Percentiles rank a stretch among this genome's conserved stretches.
Evolutionary conservation across 2,329 filamentous ascomycete species (phyloP).

Genomic region (Biscogniauxia marginata): DNA sequence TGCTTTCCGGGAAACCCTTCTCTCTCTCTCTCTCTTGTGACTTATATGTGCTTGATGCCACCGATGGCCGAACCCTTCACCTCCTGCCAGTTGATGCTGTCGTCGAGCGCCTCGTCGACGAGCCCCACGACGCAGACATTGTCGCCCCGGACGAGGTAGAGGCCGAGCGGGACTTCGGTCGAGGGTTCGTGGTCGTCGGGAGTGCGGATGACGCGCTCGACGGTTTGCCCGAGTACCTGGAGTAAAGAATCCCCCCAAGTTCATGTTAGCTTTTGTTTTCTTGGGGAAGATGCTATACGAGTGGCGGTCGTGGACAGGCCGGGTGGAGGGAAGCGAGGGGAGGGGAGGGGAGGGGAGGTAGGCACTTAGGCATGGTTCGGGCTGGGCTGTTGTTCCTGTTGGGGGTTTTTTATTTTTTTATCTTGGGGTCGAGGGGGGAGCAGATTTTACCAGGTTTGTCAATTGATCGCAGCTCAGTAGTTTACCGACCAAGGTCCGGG

Average conservation of each 20-base stretch:
- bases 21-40: constrained; percentile 1
- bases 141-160: constrained; percentile 91
- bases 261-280: too few species aligned
- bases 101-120: constrained; percentile 86
- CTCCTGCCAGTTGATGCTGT: constrained; percentile 87
- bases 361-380: too few species aligned
- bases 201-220: constrained; percentile 87
- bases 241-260: constrained; percentile 1
- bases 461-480: constrained; percentile 85
- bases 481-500: constrained; percentile 78
- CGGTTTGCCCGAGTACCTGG: constrained; percentile 74
- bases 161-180: constrained; percentile 75
- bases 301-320: too few species aligned
- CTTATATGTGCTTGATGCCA: constrained; percentile 71
- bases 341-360: neutral
- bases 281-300: too few species aligned
- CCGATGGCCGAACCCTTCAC: constrained; percentile 84
- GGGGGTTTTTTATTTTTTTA: too few species aligned
- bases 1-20: neutral
- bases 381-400: too few species aligned
- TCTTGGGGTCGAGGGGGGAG: too few species aligned
- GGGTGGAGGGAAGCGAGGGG: too few species aligned
- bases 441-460: constrained; percentile 69
- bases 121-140: constrained; percentile 89
- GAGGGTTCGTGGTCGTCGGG: constrained; percentile 80